These are phyloP conservation scores for Diaporthe sp. DNA, from an alignment of 2,329 filamentous ascomycete species.

Conservation along the genomic window DNA sequence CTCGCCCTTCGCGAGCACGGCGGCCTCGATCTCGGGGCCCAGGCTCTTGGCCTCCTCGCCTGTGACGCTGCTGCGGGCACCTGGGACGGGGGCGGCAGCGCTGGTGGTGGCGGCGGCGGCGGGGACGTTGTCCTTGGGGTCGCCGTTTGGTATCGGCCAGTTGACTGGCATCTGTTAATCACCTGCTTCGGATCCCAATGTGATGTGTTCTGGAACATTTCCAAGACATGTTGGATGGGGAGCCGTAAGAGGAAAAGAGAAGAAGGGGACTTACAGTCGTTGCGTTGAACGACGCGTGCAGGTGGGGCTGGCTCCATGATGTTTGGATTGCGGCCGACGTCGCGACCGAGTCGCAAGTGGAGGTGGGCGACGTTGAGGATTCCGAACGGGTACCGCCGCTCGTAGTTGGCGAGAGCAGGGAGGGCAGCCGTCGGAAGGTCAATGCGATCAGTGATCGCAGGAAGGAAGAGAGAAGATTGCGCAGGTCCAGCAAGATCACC, in stretches of 20 bases:
- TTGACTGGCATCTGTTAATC: not conserved
- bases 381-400: not conserved
- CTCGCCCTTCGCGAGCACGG: not conserved
- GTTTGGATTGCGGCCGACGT: not conserved
- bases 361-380: not conserved
- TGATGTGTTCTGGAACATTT: too few relatives aligned
- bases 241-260: not conserved
- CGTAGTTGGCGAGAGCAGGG: not conserved
- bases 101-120: not conserved
- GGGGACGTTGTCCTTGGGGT: not conserved
- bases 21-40: not conserved
- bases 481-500: not conserved
- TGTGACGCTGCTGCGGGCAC: not conserved
- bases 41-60: constrained; percentile 6
- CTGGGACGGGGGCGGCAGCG: too few relatives aligned
- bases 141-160: not conserved
- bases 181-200: not conserved
- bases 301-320: not conserved
- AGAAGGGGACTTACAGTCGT: constrained; percentile 11
- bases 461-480: not conserved
- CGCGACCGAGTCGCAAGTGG: constrained; percentile 1
- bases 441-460: not conserved
- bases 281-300: constrained; percentile 3
- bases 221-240: too few relatives aligned
- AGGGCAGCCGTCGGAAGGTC: not conserved